phyloP scores from a whole-genome alignment of 345 rosid genomes.

The Aquilaria sinensis region DNA sequence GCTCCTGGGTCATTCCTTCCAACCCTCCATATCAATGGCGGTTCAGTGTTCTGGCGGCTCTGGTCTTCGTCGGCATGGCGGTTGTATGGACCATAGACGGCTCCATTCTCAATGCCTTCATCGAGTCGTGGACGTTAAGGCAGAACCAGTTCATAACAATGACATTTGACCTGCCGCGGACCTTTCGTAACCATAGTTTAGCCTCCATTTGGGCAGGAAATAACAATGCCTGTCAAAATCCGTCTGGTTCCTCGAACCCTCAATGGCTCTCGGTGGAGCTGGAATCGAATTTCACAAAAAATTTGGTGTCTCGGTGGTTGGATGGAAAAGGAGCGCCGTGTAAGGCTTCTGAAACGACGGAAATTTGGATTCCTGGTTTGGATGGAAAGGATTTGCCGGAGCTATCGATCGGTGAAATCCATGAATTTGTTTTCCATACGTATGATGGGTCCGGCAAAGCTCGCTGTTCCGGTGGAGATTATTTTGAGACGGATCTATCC shows the following conservation, averaged over 20 bases:
- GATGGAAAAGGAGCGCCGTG: slow-evolving; percentile 69
- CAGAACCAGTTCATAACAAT: slow-evolving; percentile 18
- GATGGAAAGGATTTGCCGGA: slow-evolving; percentile 47
- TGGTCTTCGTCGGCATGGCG: slow-evolving; percentile 54
- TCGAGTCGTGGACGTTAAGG: slow-evolving; percentile 53
- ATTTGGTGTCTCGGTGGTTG: slow-evolving; percentile 53
- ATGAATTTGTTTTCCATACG: slow-evolving; percentile 60
- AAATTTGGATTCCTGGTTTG: slow-evolving; percentile 44
- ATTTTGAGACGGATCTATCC: slow-evolving; percentile 82
- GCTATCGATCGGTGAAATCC: slow-evolving; percentile 56
- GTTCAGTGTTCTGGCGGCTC: slow-evolving; percentile 51
- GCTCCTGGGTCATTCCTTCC: slow-evolving; percentile 32
- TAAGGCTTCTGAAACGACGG: slow-evolving; percentile 47
- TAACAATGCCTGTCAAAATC: not conserved
- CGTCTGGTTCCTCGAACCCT: slow-evolving; percentile 1
- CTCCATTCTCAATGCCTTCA: slow-evolving; percentile 37
- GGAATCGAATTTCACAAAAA: slow-evolving; percentile 41
- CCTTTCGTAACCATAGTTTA: not conserved
- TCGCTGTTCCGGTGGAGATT: slow-evolving; percentile 80
- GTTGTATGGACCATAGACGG: slow-evolving; percentile 76
- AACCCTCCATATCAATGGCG: slow-evolving; percentile 60
- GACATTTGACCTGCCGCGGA: slow-evolving; percentile 9
- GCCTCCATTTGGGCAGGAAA: not conserved
- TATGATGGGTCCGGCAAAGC: slow-evolving; percentile 43
- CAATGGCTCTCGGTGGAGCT: slow-evolving; percentile 49